These are phyloP conservation scores for Chimonanthus salicifolius DNA, from an alignment of 164 flowering plant species.

Conservation along the genomic window DNA sequence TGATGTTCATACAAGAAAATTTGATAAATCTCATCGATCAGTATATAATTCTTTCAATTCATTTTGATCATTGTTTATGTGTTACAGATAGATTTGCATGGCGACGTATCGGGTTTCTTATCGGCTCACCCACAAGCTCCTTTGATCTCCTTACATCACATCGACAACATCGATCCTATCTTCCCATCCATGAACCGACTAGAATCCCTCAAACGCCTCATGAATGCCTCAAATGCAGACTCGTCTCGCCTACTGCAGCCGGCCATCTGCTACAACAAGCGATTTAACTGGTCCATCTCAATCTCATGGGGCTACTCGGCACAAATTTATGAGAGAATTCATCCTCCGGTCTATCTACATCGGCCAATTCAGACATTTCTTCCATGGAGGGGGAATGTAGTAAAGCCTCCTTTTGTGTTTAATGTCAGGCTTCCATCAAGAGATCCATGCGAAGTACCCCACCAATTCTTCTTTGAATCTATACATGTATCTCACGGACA, in stretches of 20 bases:
- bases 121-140: constrained; percentile 61
- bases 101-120: constrained; percentile 52
- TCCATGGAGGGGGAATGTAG: constrained; percentile 30
- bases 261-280: constrained; percentile 52
- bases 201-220: constrained; percentile 41
- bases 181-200: constrained; percentile 50
- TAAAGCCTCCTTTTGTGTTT: constrained; percentile 36
- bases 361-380: constrained; percentile 53
- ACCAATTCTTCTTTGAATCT: constrained; percentile 46
- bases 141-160: constrained; percentile 58
- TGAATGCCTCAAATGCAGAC: constrained; percentile 38
- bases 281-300: constrained; percentile 59
- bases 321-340: constrained; percentile 46
- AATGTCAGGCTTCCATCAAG: constrained; percentile 30
- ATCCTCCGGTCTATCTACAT: constrained; percentile 36
- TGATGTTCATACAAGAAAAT: neutral
- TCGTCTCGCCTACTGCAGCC: constrained; percentile 54
- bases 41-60: neutral
- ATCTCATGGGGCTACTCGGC: constrained; percentile 72
- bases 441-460: constrained; percentile 59
- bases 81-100: constrained; percentile 49
- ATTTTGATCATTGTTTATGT: neutral
- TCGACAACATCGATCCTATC: constrained; percentile 54
- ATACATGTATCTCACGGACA: constrained; percentile 7
- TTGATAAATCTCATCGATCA: neutral